Evolutionary conservation across 495 filamentous ascomycete genomes (phyloP), one percentile per base, ranked within the genome.

Genomic region (Aspergillus homomorphus): DNA sequence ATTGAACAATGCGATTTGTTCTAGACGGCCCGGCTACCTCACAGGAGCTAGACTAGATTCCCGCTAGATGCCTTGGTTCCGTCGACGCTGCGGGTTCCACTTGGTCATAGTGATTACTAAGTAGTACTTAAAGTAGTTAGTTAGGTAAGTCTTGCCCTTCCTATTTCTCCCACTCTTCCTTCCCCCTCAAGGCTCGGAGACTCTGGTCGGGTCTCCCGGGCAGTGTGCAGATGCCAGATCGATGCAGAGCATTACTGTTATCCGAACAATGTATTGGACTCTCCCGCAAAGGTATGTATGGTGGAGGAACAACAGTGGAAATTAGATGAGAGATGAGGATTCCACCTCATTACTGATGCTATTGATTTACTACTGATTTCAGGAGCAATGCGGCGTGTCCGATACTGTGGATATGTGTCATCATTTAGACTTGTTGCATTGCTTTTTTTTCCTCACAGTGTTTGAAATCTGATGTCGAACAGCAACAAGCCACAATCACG

Each of bases 1-100:
- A 61, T 42, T 26, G 58, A 24, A 50, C 45, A 30, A 45, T 53
- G 10, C 56, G 58, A 61, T 61, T 61, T 55, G 58, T 50, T 41
- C 50, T 42, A 38, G 54, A 16, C 42, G 20, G 15, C 23, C 42
- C 0, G 50, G 23, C 10, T 21, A 51, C 22, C 51, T 54, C 50
- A 45, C 30, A 53, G 45, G 51, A 46, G 51, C 43, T 59, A 59
- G 57, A 59, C 50, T 59, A 53, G 56, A 59, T 49, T 19, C 24
- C 43, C 18, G 49, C 56, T 45, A 53, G 23, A 23, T 21, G 23
- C 16, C 21, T 22, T 53, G 22, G 15, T 46, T 22, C 22, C 21
- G 16, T 22, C 33, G 12, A 38, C 6, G 33, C 33, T 38, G 33
- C 33, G 6, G 33, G 33, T 38, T 38, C 10, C 33, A 38, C 33